phyloP scores from a whole-genome alignment of 495 filamentous ascomycete species.

The Sordaria brevicollis region DNA sequence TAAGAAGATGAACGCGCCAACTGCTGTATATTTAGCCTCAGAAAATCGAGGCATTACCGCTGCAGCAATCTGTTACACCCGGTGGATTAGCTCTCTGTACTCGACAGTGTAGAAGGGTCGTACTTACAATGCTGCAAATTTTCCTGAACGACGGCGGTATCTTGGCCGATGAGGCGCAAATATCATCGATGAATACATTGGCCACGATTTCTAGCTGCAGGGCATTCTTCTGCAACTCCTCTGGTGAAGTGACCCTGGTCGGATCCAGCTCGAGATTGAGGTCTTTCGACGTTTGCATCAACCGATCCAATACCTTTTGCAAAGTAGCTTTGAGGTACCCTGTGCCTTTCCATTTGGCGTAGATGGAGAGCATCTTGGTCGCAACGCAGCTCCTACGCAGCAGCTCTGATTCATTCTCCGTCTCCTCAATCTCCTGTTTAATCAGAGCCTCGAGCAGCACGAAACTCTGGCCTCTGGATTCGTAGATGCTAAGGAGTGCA shows the following conservation, averaged over 20 bases:
- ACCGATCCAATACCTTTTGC: conserved; percentile 49
- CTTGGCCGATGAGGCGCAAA: conserved; percentile 45
- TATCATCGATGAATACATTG: conserved; percentile 57
- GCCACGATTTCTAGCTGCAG: conserved; percentile 49
- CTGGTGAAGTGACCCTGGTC: conserved; percentile 39
- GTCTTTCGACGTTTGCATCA: conserved; percentile 49
- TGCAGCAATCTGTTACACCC: conserved; percentile 35
- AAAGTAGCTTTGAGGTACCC: conserved; percentile 52
- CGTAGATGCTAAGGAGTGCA: conserved; percentile 55
- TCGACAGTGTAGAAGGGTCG: background rate
- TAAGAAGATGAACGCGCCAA: conserved; percentile 59
- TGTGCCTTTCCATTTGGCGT: conserved; percentile 57
- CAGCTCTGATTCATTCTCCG: conserved; percentile 56
- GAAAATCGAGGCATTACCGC: conserved; percentile 49
- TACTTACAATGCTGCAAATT: conserved; percentile 50
- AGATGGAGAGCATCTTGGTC: conserved; percentile 59
- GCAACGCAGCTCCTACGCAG: conserved; percentile 53
- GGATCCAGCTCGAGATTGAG: conserved; percentile 57
- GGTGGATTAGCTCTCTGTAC: background rate
- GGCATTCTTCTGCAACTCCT: conserved; percentile 51
- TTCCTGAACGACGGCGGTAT: conserved; percentile 54
- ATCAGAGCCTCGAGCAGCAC: conserved; percentile 53
- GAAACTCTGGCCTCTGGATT: conserved; percentile 48
- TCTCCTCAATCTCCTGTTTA: conserved; percentile 54
- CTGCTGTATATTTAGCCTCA: conserved; percentile 60